phyloP scores from a whole-genome alignment of 176 grass and related monocot genomes.

The Eremochloa ophiuroides region DNA sequence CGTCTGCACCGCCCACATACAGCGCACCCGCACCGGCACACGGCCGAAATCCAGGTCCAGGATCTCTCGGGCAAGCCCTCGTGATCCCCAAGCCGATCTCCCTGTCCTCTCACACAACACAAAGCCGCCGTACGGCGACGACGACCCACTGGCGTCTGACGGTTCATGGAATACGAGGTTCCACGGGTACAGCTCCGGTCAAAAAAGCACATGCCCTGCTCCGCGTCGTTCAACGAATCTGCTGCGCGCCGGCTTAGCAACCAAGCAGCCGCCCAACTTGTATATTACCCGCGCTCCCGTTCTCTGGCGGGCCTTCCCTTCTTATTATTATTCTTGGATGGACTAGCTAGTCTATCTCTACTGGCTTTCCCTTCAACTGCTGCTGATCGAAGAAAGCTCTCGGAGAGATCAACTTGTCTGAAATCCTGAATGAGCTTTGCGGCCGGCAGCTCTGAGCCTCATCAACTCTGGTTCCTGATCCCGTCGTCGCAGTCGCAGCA shows the following conservation, averaged over 20 bases:
- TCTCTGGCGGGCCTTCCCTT: background rate
- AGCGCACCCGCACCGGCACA: constrained; percentile 8
- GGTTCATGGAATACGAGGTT: constrained; percentile 20
- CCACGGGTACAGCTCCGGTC: background rate
- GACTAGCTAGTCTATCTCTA: too few relatives aligned
- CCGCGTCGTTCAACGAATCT: constrained; percentile 33
- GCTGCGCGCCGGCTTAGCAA: background rate
- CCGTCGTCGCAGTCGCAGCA: background rate
- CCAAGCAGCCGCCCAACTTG: background rate
- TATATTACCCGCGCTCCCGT: background rate
- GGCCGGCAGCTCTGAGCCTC: background rate
- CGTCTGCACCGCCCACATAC: constrained; percentile 6
- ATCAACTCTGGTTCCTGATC: background rate
- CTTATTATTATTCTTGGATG: background rate
- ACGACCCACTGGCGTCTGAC: background rate
- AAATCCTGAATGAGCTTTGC: constrained; percentile 3
- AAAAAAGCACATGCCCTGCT: constrained; percentile 1
- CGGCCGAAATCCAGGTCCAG: background rate
- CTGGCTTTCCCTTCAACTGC: too few relatives aligned
- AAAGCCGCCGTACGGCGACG: background rate
- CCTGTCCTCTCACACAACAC: background rate
- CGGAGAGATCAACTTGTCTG: background rate
- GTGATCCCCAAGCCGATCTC: constrained; percentile 5
- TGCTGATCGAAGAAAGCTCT: background rate
- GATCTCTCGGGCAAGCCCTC: background rate